Base-by-base conservation (phyloP, 345 rosid genomes). In the Mallotus nudiflorus region DNA sequence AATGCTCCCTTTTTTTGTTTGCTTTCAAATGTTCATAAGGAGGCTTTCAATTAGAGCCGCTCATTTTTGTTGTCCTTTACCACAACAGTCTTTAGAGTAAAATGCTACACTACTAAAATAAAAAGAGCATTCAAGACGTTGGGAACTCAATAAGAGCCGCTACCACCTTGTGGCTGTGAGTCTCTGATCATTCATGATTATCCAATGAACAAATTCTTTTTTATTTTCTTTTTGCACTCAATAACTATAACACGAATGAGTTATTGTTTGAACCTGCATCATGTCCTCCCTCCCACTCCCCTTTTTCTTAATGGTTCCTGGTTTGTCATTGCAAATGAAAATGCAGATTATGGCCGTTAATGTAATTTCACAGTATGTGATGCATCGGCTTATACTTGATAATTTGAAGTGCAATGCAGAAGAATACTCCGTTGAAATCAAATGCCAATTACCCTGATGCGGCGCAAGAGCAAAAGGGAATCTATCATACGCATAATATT, bases 381-480 rank as follows among this genome's bases (percentile, higher is more conserved):
- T 62, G 9, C 46, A 27, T 46, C 44, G 24, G 44, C 62, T 54
- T 73, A 69, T 53, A 57, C 58, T 65, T 84, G 61, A 78, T 60
- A 73, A 44, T 63, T 78, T 72, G 69, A 73, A 73, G 62, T 75
- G 51, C 66, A 67, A 70, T 81, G 85, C 86, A 83, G 90, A 78
- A 80, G 71, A 78, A 68, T 52, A 37, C 72, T 40, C n/a, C 37
- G 70, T 72, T 24, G 44, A 73, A 65, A 54, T 56, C 58, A 59
- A 81, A 62, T 66, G 70, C 65, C 19, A 54, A 72, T 39, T 60
- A 71, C 73, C 79, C 75, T 31, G 71, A 50, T 58, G 42, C n/a
- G 70, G 76, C 67, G 70, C 79, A 57, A 59, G 83, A 74, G 69
- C 72, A 69, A 75, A 66, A 69, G 39, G 77, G 80, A 73, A 74